Conservation (phyloP, 148 eudicot species). For the Camellia japonica region DNA sequence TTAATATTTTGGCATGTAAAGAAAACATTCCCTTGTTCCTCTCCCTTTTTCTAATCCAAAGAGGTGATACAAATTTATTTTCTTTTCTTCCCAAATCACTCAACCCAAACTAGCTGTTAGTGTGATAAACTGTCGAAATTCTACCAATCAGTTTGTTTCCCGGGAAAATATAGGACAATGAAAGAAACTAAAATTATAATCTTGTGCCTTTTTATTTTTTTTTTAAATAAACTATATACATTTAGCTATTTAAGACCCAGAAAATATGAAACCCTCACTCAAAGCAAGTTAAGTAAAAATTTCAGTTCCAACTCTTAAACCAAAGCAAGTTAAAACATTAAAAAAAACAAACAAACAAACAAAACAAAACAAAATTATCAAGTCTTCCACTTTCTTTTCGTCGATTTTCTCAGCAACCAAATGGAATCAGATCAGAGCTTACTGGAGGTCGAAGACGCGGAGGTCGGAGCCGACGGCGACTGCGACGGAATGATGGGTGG, state of each 20-base stretch:
- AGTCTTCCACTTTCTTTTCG: background rate
- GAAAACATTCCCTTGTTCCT: too few species aligned
- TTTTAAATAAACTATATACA: too few species aligned
- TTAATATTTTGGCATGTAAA: too few species aligned
- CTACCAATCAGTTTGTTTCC: background rate
- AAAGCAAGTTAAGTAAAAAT: background rate
- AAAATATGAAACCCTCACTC: background rate
- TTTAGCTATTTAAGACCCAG: background rate
- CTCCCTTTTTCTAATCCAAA: too few species aligned
- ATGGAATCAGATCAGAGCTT: slow-evolving; percentile 9
- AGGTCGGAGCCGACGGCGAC: slow-evolving; percentile 83
- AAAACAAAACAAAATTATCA: background rate
- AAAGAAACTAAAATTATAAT: background rate
- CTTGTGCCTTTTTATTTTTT: too few species aligned
- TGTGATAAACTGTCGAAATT: background rate
- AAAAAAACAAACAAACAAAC: too few species aligned
- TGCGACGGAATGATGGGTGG: slow-evolving; percentile 47
- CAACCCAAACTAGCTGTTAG: background rate
- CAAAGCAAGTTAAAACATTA: background rate
- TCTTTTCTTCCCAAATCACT: too few species aligned
- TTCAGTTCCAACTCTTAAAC: background rate
- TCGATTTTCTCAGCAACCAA: background rate
- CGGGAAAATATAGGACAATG: background rate
- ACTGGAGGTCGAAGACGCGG: slow-evolving; percentile 80
- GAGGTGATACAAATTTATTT: too few species aligned